phyloP scores from a whole-genome alignment of 352 stramenopile genomes.

The Peronospora destructor region DNA sequence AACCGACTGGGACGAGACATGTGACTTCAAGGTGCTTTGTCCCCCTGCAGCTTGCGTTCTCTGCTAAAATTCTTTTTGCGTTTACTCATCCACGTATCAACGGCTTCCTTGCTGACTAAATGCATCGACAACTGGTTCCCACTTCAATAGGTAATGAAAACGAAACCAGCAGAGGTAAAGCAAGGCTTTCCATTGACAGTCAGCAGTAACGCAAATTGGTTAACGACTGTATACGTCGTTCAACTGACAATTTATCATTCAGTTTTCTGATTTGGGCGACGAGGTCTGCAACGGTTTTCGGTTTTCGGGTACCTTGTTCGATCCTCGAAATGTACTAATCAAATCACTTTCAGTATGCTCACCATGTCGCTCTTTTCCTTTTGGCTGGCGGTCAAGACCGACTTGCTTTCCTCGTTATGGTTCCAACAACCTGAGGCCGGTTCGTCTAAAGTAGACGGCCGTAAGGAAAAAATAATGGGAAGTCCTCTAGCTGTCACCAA shows the following conservation, averaged over 20 bases:
- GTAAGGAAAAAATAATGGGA: too few relatives aligned
- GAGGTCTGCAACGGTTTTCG: not conserved
- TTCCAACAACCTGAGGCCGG: too few relatives aligned
- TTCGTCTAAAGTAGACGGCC: too few relatives aligned
- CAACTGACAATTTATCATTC: not conserved
- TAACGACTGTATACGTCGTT: not conserved
- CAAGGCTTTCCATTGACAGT: not conserved
- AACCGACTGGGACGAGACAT: constrained; percentile 14
- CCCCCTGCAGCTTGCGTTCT: not conserved
- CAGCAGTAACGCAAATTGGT: not conserved
- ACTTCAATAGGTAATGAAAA: not conserved
- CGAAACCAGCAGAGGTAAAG: not conserved
- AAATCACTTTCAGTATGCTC: too few relatives aligned
- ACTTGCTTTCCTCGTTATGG: too few relatives aligned
- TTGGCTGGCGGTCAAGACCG: too few relatives aligned
- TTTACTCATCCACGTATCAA: not conserved
- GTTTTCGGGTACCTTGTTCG: too few relatives aligned
- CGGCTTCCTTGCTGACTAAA: not conserved
- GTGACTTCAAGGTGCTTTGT: constrained; percentile 14
- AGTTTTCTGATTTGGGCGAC: not conserved
- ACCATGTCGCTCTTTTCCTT: too few relatives aligned
- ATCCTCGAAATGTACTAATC: too few relatives aligned
- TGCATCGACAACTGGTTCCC: not conserved
- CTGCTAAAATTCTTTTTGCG: not conserved
- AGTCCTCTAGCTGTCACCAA: too few relatives aligned